Base-by-base conservation (phyloP, 371 early-diverging fungal species). In the Lichtheimia ramosa region DNA sequence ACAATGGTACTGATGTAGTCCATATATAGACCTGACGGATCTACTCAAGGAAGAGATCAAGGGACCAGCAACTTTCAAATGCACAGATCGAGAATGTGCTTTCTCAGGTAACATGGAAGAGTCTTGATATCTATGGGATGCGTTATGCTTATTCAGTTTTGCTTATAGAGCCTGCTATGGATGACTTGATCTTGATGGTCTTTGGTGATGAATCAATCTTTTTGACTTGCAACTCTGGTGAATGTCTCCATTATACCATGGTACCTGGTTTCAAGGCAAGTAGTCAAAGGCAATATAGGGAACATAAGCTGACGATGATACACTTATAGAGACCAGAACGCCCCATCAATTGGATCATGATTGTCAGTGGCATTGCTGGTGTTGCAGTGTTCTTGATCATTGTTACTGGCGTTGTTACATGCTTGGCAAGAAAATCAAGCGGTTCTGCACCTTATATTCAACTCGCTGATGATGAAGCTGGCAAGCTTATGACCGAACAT, bases 181-280 rank as follows among this genome's bases (percentile, higher is more conserved):
- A 90, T 63, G 86, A 88, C 3, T 66, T 91, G n/a, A 87, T 93
- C 27, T 68, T 77, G 3, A 69, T 75, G 2, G 76, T 92, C 8
- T 89, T 92, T 75, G 93, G 92, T 24, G 92, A 93, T 54, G 81
- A 82, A 15, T 84, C 85, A 4, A 92, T 93, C 60, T 84, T 82
- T 23, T 70, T 93, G 56, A 59, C 64, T n/a, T 93, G 93, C 64
- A 66, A 69, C 18, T 83, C 85, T 16, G 92, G 92, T 43, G 95
- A 95, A 69, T 96, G 96, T 65, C 59, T 95, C 34, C 94, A 95
- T 70, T 90, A 91, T 59, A 88, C 89, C 5, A 89, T 92, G 75
- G 85, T 95, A 0, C 96, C 96, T 7, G 93, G 91, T 14, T 92
- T 86, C 62, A 71, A 68, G 34, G 70, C 73, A 58, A 54, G 49